Evolutionary conservation across 192 early-diverging fungal genomes (phyloP).

Genomic region (Podochytrium sp.): DNA sequence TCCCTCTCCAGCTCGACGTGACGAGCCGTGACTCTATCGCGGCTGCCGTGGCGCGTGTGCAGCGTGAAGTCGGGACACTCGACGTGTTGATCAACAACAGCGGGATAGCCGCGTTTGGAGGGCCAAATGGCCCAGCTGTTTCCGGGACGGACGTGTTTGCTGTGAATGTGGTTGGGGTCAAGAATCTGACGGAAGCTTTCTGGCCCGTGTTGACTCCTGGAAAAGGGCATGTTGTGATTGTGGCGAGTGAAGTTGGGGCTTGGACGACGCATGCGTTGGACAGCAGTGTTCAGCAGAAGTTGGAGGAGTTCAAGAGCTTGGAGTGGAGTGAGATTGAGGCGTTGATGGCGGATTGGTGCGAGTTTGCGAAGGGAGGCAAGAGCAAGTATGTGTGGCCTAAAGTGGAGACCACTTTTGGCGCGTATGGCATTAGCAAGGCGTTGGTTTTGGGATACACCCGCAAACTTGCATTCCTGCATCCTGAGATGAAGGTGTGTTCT

Average conservation of each 20-base stretch:
- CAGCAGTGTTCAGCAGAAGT: background rate
- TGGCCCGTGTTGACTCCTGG: conserved; percentile 3
- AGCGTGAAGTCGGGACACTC: background rate
- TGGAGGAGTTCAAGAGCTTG: background rate
- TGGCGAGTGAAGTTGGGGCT: conserved; percentile 19
- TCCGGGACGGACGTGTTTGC: background rate
- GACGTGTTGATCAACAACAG: conserved; percentile 28
- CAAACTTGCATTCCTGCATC: background rate
- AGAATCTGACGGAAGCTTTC: conserved; percentile 1
- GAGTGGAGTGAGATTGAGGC: background rate
- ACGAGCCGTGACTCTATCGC: background rate
- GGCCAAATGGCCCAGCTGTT: no score
- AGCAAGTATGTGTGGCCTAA: background rate
- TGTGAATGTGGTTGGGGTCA: conserved; percentile 10
- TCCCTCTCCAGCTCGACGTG: conserved; percentile 10
- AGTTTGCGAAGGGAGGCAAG: background rate
- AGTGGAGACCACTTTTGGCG: background rate
- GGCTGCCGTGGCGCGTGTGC: background rate
- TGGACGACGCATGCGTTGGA: background rate
- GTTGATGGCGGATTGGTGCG: background rate
- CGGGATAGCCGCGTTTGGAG: no score
- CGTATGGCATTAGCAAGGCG: conserved; percentile 16
- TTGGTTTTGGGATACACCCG: background rate
- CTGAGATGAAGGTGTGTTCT: background rate
- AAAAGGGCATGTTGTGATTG: conserved; percentile 11